These are phyloP conservation scores for Hypoxylon sp. DNA, from an alignment of 2,329 filamentous ascomycete species.

Conservation along the genomic window DNA sequence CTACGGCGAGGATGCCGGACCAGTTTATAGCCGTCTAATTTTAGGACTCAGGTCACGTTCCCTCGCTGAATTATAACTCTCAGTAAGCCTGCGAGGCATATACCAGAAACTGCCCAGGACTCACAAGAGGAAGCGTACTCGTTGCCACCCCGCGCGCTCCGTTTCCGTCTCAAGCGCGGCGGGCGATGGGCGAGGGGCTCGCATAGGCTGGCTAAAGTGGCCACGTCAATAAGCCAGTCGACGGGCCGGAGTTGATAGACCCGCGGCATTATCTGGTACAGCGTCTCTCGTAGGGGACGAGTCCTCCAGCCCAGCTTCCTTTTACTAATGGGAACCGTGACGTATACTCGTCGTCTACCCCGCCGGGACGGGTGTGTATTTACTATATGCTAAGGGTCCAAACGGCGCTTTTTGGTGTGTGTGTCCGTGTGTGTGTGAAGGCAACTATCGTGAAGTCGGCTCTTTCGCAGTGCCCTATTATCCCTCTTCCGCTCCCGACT, in stretches of 20 bases:
- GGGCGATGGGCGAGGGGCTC: slow-evolving; percentile 25
- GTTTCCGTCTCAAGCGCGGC: slow-evolving; percentile 20
- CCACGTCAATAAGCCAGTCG: slow-evolving; percentile 35
- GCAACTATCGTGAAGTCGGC: slow-evolving; percentile 26
- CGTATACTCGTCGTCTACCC: slow-evolving; percentile 28
- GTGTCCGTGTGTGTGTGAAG: neutral
- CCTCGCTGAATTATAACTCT: neutral
- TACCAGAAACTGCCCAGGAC: too few species aligned
- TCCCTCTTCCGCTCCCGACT: slow-evolving; percentile 41
- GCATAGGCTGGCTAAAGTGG: slow-evolving; percentile 43
- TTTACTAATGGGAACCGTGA: slow-evolving; percentile 17
- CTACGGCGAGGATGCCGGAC: slow-evolving; percentile 9
- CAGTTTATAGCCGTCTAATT: slow-evolving; percentile 12
- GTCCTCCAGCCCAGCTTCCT: slow-evolving; percentile 5
- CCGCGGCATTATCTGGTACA: slow-evolving; percentile 34
- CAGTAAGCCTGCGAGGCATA: neutral
- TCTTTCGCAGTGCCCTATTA: slow-evolving; percentile 2
- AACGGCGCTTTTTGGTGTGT: neutral
- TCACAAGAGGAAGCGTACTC: neutral
- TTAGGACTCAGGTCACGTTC: slow-evolving; percentile 5
- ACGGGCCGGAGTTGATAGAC: slow-evolving; percentile 37
- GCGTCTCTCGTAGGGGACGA: slow-evolving; percentile 7
- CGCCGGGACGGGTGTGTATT: slow-evolving; percentile 24
- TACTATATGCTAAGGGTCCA: slow-evolving; percentile 18
- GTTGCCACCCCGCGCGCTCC: slow-evolving; percentile 19